These are phyloP conservation scores for Elsinoe fawcettii DNA, from an alignment of 2,329 filamentous ascomycete genomes.

Conservation along the genomic window DNA sequence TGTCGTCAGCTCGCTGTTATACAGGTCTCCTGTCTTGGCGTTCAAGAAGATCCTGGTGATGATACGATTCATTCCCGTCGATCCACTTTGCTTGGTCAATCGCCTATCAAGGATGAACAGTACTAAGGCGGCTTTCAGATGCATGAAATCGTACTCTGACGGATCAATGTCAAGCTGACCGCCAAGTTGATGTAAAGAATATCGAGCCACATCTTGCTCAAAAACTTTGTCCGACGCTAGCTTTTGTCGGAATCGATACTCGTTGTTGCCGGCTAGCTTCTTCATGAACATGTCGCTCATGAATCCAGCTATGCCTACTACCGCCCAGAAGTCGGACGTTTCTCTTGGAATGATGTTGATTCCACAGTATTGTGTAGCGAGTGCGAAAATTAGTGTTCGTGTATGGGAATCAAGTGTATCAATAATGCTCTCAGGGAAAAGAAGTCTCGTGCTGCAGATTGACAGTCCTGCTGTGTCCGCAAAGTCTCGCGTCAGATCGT, in stretches of 20 bases:
- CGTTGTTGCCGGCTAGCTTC: slow-evolving; percentile 85
- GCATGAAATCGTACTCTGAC: slow-evolving; percentile 84
- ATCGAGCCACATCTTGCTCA: slow-evolving; percentile 70
- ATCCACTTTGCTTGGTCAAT: slow-evolving; percentile 78
- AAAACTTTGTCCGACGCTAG: slow-evolving; percentile 72
- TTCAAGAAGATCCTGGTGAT: slow-evolving; percentile 80
- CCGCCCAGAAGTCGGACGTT: slow-evolving; percentile 76
- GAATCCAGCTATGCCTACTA: slow-evolving; percentile 83
- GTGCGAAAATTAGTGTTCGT: slow-evolving; percentile 68
- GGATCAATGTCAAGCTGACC: slow-evolving; percentile 68
- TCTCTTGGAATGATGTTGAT: slow-evolving; percentile 83
- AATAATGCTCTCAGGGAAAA: slow-evolving; percentile 77
- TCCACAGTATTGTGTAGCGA: slow-evolving; percentile 90
- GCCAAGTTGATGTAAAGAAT: slow-evolving; percentile 75
- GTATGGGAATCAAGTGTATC: slow-evolving; percentile 79
- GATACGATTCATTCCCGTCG: slow-evolving; percentile 74
- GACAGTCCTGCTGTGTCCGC: slow-evolving; percentile 74
- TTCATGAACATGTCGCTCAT: slow-evolving; percentile 93
- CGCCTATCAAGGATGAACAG: slow-evolving; percentile 90
- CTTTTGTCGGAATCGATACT: slow-evolving; percentile 87
- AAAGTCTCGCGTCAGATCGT: slow-evolving; percentile 72
- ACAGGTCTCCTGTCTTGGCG: slow-evolving; percentile 71
- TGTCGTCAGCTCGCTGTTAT: slow-evolving; percentile 61
- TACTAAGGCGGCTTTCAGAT: slow-evolving; percentile 81
- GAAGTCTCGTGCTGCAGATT: slow-evolving; percentile 75